Conservation (phyloP, 2,329 filamentous ascomycete species). For the Myriosclerotinia scirpicola region DNA sequence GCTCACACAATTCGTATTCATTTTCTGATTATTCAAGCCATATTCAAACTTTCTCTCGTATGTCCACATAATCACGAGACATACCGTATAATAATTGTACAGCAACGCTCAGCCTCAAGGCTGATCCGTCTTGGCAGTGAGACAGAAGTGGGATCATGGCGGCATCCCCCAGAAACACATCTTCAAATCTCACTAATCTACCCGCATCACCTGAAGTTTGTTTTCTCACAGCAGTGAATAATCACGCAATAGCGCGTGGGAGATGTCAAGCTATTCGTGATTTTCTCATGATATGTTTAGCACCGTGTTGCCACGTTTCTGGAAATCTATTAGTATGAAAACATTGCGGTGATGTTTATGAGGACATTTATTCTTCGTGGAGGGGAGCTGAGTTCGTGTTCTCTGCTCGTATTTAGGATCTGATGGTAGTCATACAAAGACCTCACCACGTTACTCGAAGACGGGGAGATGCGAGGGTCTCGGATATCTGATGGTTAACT, state of each 20-base stretch:
- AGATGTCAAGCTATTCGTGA: not conserved
- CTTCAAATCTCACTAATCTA: not conserved
- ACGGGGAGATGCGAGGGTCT: not conserved
- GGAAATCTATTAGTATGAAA: not conserved
- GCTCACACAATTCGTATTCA: not conserved
- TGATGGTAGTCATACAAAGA: not conserved
- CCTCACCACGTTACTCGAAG: not conserved
- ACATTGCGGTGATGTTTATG: not conserved
- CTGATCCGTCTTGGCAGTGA: constrained; percentile 15
- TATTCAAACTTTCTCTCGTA: not conserved
- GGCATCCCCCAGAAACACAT: not conserved
- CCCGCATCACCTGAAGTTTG: not conserved
- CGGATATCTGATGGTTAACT: not conserved
- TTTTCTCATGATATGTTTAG: not conserved
- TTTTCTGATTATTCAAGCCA: constrained; percentile 7
- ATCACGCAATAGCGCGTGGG: constrained; percentile 2
- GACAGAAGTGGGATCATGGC: constrained; percentile 15
- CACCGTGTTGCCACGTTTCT: not conserved
- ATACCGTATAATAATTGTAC: constrained; percentile 4
- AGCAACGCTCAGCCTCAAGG: constrained; percentile 10
- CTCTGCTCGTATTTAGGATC: not conserved
- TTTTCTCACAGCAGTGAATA: not conserved
- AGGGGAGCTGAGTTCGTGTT: not conserved
- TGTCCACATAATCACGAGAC: not conserved
- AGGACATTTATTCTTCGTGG: not conserved